A percentile compares a stretch with the other conserved stretches of the same genome.
These are phyloP conservation scores for Colletotrichum sp. DNA, from an alignment of 2,329 filamentous ascomycete species.

Conservation along the genomic window DNA sequence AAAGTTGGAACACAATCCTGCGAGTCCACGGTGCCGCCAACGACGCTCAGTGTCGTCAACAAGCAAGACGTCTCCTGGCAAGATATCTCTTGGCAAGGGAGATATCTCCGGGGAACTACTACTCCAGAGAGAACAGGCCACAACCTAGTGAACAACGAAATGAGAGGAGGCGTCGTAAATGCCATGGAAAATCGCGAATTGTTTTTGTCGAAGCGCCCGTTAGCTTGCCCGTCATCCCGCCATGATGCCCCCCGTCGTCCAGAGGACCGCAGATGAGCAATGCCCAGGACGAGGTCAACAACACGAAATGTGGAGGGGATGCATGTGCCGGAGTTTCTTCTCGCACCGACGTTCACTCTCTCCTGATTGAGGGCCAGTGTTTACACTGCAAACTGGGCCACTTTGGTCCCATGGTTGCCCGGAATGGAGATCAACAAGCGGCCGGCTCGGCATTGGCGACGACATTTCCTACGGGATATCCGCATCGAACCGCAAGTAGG, in stretches of 20 bases:
- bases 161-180: slow-evolving; percentile 15
- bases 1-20: neutral
- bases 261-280: neutral
- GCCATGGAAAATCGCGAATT: neutral
- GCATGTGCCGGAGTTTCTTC: neutral
- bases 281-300: neutral
- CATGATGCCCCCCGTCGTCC: neutral
- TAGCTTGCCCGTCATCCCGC: neutral
- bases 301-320: neutral
- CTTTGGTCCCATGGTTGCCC: neutral
- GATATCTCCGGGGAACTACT: neutral
- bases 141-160: neutral
- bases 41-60: neutral
- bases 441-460: neutral
- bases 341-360: neutral
- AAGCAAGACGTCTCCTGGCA: neutral
- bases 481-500: neutral
- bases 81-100: neutral
- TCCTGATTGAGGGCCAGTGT: neutral
- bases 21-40: neutral
- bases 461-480: neutral
- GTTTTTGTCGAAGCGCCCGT: neutral
- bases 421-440: neutral
- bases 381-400: neutral
- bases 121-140: neutral